Evolutionary conservation across 768 basidiomycete species (phyloP).

Genomic region (Hygrophoropsis aurantiaca): DNA sequence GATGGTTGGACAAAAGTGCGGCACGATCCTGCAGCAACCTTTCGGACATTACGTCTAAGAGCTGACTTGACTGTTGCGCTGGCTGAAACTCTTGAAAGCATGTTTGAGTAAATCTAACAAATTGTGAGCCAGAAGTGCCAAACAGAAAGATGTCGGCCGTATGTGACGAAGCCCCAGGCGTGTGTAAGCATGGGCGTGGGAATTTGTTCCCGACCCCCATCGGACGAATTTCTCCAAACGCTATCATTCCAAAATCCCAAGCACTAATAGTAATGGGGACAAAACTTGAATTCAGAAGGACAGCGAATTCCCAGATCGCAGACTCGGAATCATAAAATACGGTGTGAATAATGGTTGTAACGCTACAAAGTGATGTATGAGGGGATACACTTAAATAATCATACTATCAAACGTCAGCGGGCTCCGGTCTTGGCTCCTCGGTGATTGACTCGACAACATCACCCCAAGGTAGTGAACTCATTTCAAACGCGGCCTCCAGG

Average conservation of each 20-base stretch:
- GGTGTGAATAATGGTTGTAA: no score
- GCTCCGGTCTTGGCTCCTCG: conserved; percentile 2
- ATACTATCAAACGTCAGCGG: no score
- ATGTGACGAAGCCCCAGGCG: background rate
- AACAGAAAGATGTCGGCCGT: background rate
- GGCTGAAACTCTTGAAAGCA: conserved; percentile 59
- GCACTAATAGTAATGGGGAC: no score
- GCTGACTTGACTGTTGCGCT: conserved; percentile 28
- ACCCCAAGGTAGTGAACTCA: no score
- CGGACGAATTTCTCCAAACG: no score
- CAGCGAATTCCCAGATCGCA: no score
- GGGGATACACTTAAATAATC: no score
- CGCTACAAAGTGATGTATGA: no score
- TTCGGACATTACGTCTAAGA: conserved; percentile 21
- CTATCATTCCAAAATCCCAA: no score
- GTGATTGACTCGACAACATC: background rate
- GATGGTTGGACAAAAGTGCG: conserved; percentile 81
- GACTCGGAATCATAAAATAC: no score
- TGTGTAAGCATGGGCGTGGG: background rate
- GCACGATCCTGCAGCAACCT: conserved; percentile 28
- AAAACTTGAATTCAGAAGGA: no score
- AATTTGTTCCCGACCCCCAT: background rate
- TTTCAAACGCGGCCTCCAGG: no score
- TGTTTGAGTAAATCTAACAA: conserved; percentile 22
- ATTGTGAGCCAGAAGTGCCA: background rate